Evolutionary conservation across 371 early-diverging fungal genomes (phyloP).

Genomic region (Massospora cicadina): DNA sequence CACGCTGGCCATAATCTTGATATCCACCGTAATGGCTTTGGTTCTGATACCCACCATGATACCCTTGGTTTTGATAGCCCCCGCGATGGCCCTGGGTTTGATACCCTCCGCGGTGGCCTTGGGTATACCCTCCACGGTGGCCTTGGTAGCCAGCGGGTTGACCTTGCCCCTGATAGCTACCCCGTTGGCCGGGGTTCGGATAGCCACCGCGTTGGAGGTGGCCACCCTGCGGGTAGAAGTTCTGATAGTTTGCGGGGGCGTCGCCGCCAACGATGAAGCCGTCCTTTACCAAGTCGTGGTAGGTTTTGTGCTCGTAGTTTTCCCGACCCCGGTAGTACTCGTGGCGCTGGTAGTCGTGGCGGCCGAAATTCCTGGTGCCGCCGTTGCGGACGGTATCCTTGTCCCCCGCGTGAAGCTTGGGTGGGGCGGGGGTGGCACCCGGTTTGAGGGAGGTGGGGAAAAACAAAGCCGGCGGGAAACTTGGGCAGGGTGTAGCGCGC

Average conservation of each 20-base stretch:
- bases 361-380: background rate
- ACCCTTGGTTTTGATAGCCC: background rate
- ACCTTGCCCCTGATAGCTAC: background rate
- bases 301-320: background rate
- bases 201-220: background rate
- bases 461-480: background rate
- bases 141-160: background rate
- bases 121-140: background rate
- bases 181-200: background rate
- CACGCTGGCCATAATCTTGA: background rate
- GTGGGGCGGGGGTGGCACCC: background rate
- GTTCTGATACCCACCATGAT: background rate
- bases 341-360: constrained; percentile 4
- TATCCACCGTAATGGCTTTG: background rate
- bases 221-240: background rate
- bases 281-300: background rate
- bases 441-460: background rate
- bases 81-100: background rate
- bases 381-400: background rate
- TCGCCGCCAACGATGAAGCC: background rate
- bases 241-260: background rate
- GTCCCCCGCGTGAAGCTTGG: background rate
- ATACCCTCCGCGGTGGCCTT: background rate
- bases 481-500: background rate
- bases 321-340: constrained; percentile 2